phyloP scores from a whole-genome alignment of 192 early-diverging fungal species.

The Gigaspora rosea region DNA sequence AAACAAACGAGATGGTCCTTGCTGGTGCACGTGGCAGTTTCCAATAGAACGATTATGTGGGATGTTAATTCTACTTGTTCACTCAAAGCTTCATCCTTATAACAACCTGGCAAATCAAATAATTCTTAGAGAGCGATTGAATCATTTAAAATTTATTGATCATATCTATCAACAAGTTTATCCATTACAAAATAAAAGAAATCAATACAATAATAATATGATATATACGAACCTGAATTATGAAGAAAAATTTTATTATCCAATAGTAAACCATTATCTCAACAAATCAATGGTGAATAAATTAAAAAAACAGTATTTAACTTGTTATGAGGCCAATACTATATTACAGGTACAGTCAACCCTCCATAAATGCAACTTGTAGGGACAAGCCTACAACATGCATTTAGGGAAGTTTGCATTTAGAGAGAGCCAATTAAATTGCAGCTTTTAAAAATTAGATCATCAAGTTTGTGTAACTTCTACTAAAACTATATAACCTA shows the following conservation, averaged over 20 bases:
- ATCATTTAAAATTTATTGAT: conserved; percentile 7
- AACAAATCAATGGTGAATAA: background rate
- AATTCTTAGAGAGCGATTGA: background rate
- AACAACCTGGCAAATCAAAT: conserved; percentile 1
- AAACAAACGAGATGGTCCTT: background rate
- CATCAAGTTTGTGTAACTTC: too few species aligned
- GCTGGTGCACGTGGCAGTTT: background rate
- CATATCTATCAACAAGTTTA: conserved; percentile 1
- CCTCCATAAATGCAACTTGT: too few species aligned
- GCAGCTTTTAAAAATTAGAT: too few species aligned
- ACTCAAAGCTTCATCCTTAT: conserved; percentile 9
- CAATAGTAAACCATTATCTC: background rate
- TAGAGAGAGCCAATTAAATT: too few species aligned
- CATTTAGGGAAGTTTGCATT: too few species aligned
- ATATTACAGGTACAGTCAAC: too few species aligned
- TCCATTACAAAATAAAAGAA: background rate
- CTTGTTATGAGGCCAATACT: background rate
- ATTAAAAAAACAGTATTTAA: conserved; percentile 3
- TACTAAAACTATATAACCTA: too few species aligned
- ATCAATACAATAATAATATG: background rate
- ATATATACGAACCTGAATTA: background rate
- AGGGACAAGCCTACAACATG: too few species aligned
- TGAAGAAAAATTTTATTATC: background rate
- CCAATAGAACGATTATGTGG: conserved; percentile 5
- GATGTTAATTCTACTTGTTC: background rate